Percentiles rank a stretch among this genome's conserved stretches.
phyloP scores from a whole-genome alignment of 164 flowering plant species.

The Amborella trichopoda region DNA sequence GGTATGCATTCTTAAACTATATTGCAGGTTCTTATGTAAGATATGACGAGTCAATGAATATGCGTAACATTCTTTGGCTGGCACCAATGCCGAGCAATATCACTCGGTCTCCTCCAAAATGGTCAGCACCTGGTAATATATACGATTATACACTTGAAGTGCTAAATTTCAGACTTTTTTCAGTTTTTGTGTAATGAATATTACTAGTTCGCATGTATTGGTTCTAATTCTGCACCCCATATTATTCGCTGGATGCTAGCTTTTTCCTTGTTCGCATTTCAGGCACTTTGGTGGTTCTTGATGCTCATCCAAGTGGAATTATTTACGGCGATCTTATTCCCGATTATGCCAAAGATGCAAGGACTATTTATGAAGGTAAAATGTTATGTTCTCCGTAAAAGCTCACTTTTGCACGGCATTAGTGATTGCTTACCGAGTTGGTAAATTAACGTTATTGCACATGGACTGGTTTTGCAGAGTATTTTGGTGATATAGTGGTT shows the following conservation, averaged over 20 bases:
- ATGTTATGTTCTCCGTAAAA: not conserved
- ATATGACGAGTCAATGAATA: slow-evolving; percentile 73
- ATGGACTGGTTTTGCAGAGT: slow-evolving; percentile 63
- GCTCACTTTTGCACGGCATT: not conserved
- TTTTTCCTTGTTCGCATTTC: too few relatives aligned
- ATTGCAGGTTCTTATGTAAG: slow-evolving; percentile 56
- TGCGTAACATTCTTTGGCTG: slow-evolving; percentile 92
- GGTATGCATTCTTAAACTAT: not conserved
- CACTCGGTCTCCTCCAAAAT: slow-evolving; percentile 29
- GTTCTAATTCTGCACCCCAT: too few relatives aligned
- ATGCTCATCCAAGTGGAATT: slow-evolving; percentile 83
- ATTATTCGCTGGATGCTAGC: too few relatives aligned
- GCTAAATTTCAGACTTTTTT: too few relatives aligned
- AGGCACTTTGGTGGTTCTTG: slow-evolving; percentile 88
- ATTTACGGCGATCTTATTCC: slow-evolving; percentile 74
- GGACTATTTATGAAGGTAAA: slow-evolving; percentile 93
- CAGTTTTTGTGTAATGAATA: too few relatives aligned
- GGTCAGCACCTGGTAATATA: slow-evolving; percentile 85
- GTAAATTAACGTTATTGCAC: not conserved
- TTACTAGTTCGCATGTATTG: too few relatives aligned
- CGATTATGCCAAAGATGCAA: slow-evolving; percentile 54
- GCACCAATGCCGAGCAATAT: slow-evolving; percentile 81
- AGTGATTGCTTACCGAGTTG: not conserved
- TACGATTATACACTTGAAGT: too few relatives aligned
- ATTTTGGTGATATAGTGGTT: slow-evolving; percentile 67